Percentiles rank a stretch among this genome's conserved stretches.
phyloP scores from a whole-genome alignment of 2,329 filamentous ascomycete genomes.

The Aspergillus pseudoterreus region DNA sequence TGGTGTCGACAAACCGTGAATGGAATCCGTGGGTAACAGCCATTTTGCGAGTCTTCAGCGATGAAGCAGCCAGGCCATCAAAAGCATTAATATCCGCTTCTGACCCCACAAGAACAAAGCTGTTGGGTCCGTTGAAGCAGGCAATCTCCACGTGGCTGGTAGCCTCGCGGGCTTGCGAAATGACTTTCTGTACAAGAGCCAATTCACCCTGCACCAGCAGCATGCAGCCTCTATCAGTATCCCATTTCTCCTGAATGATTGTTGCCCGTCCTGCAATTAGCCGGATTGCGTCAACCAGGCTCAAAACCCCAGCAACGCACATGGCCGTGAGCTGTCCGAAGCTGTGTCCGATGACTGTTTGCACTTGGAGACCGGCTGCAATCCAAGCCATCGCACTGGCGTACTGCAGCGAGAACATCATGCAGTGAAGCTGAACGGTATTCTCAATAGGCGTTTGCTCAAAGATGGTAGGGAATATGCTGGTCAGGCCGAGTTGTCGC shows the following conservation, averaged over 20 bases:
- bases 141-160: background rate
- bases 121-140: background rate
- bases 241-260: background rate
- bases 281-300: background rate
- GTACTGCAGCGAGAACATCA: conserved; percentile 1
- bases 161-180: too few relatives aligned
- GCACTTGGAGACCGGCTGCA: background rate
- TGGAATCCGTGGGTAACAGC: background rate
- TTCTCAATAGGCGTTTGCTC: background rate
- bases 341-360: background rate
- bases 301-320: background rate
- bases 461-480: background rate
- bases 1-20: background rate
- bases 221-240: background rate
- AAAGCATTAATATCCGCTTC: background rate
- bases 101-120: background rate
- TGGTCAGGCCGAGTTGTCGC: background rate
- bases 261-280: background rate
- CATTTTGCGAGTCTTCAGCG: background rate
- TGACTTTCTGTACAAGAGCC: too few relatives aligned
- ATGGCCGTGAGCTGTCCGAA: background rate
- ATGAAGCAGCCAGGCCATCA: background rate
- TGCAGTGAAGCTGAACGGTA: background rate
- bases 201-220: background rate
- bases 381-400: background rate